Evolutionary conservation across 2,329 filamentous ascomycete species (phyloP), one percentile per base, ranked within the genome.

Genomic region (Cladophialophora yegresii): DNA sequence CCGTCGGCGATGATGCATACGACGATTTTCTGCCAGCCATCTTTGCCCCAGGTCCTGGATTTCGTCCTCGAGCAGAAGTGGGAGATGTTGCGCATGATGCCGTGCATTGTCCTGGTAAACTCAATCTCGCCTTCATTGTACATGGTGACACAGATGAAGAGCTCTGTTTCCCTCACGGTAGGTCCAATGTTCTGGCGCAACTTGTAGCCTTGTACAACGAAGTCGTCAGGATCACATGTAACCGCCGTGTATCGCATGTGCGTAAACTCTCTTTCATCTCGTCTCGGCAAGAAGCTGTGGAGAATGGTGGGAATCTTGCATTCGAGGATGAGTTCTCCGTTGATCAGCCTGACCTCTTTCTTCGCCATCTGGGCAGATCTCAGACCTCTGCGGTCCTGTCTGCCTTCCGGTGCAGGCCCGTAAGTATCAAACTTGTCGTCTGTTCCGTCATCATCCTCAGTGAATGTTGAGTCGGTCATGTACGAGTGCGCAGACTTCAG

Each of bases 241-340:
- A 96, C 95, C 9, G 95, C 95, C 0, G 93, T 97, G 76, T 99
- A 99, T 60, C 95, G 89, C 93, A 98, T 98, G 75, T 98, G 93
- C 0, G 95, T 99, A 76, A 99, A 99, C 75, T 99, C 95, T 67
- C 93, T 84, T 76, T 96, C 93, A 74, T 97, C 92, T 65, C 93
- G 87, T 16, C 93, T 87, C 0, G 96, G 96, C 67, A 99, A 80
- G 79, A 99, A 99, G 75, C 92, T 96, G 84, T 98, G 96, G 47
- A 99, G 83, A 71, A 98, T 99, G 0, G 95, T 99, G 0, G 96
- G 95, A 70, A 99, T 99, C 80, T 99, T 99, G 83, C 95, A 98
- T 80, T 99, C 95, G 54, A 99, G 83, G 64, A 99, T 93, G 59
- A 99, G 87, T 78, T 99, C 93, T 74, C 95, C 95, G 75, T 99